phyloP scores from a whole-genome alignment of 2,329 filamentous ascomycete genomes.

The Penicillium nordicum region DNA sequence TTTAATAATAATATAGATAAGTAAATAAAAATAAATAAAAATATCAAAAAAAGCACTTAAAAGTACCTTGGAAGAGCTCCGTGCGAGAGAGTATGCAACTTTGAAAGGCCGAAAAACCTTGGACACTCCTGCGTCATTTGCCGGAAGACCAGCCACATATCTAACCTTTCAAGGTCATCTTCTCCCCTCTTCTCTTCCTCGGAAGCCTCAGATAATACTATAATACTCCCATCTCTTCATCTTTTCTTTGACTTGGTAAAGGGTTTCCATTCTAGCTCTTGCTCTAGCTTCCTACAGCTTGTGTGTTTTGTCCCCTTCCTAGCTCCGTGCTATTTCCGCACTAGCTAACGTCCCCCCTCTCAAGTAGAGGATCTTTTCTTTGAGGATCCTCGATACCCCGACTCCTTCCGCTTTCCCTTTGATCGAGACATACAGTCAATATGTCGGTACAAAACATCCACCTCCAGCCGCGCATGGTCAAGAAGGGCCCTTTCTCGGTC shows the following conservation, averaged over 20 bases:
- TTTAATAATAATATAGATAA: neutral
- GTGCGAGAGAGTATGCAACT: neutral
- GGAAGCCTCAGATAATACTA: neutral
- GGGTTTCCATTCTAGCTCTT: neutral
- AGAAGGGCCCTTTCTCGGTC: conserved; percentile 71
- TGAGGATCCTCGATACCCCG: conserved; percentile 1
- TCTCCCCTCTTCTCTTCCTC: conserved; percentile 1
- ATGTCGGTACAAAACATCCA: conserved; percentile 34
- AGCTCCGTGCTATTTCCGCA: neutral
- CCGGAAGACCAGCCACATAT: conserved; percentile 16
- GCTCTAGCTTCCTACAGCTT: neutral
- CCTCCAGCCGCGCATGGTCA: conserved; percentile 52
- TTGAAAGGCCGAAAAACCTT: neutral
- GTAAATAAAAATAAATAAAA: neutral
- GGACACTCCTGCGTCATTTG: conserved; percentile 4
- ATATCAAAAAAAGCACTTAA: neutral
- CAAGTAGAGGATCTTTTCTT: conserved; percentile 13
- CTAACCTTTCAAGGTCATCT: conserved; percentile 1
- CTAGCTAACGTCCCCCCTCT: conserved; percentile 9
- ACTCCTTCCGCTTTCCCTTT: neutral
- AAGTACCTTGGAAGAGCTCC: neutral
- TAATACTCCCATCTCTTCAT: neutral
- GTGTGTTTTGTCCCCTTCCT: neutral
- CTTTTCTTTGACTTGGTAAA: conserved; percentile 5
- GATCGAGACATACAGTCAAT: conserved; percentile 17